These are phyloP conservation scores for Metarhizium brunneum DNA, from an alignment of 2,329 filamentous ascomycete genomes.

Conservation along the genomic window DNA sequence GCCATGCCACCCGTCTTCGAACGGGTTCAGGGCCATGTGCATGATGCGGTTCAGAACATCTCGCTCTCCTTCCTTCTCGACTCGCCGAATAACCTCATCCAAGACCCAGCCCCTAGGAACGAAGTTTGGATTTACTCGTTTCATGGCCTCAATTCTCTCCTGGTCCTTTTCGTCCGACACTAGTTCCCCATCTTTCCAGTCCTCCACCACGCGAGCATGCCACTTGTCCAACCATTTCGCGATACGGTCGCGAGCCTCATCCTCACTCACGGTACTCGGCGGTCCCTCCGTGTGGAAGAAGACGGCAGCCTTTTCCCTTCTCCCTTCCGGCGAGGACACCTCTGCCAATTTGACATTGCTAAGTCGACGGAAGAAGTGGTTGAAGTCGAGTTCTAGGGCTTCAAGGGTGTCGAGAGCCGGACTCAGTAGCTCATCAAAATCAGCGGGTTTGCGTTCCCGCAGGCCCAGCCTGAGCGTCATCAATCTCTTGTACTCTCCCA, in stretches of 20 bases:
- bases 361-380: constrained; percentile 82
- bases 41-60: constrained; percentile 70
- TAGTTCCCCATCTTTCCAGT: constrained; percentile 52
- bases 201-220: constrained; percentile 60
- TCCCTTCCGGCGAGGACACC: constrained; percentile 53
- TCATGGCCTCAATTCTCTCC: constrained; percentile 66
- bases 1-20: constrained; percentile 66
- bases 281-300: constrained; percentile 78
- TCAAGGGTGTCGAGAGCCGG: constrained; percentile 75
- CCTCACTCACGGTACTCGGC: constrained; percentile 48
- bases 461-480: constrained; percentile 78
- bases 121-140: constrained; percentile 84
- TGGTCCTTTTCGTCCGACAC: constrained; percentile 38
- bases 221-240: constrained; percentile 76
- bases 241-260: constrained; percentile 56
- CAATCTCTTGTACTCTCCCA: constrained; percentile 78
- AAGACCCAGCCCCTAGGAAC: constrained; percentile 84
- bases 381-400: constrained; percentile 78
- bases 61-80: constrained; percentile 75
- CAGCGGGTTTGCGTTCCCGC: constrained; percentile 55
- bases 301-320: constrained; percentile 52
- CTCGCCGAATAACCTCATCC: constrained; percentile 82
- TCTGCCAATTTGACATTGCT: constrained; percentile 53
- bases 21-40: constrained; percentile 77
- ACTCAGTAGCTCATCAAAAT: constrained; percentile 78